Conservation (phyloP, 2,329 filamentous ascomycete genomes). For the Thelonectria olida region DNA sequence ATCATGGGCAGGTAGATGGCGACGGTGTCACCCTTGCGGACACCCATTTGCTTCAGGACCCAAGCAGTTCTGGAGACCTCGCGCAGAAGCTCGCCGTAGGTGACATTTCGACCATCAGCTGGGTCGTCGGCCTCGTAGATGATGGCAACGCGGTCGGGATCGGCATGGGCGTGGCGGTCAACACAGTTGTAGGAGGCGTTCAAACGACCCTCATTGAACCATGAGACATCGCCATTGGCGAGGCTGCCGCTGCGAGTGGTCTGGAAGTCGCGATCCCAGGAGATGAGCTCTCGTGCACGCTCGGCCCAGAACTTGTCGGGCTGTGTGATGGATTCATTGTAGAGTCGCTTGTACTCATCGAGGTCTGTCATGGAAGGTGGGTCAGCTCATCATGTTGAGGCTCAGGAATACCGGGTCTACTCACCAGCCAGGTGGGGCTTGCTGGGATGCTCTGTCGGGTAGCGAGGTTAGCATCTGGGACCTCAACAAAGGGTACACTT, state of each 20-base stretch:
- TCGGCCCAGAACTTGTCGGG: conserved; percentile 91
- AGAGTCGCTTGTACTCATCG: conserved; percentile 73
- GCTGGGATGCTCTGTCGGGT: conserved; percentile 70
- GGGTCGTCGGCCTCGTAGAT: conserved; percentile 98
- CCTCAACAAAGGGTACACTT: conserved; percentile 20
- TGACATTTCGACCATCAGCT: conserved; percentile 85
- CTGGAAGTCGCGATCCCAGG: conserved; percentile 91
- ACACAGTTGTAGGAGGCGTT: conserved; percentile 98
- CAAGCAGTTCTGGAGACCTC: conserved; percentile 90
- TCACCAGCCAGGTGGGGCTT: conserved; percentile 74
- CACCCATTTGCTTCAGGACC: conserved; percentile 92
- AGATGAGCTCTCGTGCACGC: conserved; percentile 86
- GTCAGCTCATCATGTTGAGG: conserved; percentile 38
- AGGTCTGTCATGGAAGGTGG: conserved; percentile 58
- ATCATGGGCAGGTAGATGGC: conserved; percentile 99
- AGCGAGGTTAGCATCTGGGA: conserved; percentile 47
- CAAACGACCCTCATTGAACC: conserved; percentile 93
- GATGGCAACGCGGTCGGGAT: conserved; percentile 92
- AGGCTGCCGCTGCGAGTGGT: conserved; percentile 85
- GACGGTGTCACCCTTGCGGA: conserved; percentile 96
- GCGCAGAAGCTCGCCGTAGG: conserved; percentile 90
- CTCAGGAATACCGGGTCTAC: conserved; percentile 44
- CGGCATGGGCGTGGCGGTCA: conserved; percentile 94
- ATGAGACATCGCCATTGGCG: conserved; percentile 82
- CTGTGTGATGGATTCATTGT: conserved; percentile 87